Conservation (phyloP, 139 green algal species). For the Spirogloea muscicola region DNA sequence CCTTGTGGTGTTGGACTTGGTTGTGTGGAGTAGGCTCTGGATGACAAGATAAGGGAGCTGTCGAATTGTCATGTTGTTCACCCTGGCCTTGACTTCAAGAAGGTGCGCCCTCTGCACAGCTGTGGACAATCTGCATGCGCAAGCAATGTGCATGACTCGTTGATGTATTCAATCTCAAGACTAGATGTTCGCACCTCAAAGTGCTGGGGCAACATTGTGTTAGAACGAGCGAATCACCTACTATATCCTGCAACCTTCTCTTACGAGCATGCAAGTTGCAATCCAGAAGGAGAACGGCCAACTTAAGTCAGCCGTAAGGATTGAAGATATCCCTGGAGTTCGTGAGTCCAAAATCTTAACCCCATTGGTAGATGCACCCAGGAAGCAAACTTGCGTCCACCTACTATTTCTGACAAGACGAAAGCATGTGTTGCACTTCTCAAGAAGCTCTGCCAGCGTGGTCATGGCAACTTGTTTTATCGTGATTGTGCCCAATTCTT, state of each 20-base stretch:
- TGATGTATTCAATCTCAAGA: background rate
- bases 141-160: background rate
- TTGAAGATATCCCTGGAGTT: constrained; percentile 75
- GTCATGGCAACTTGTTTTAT: too few relatives aligned
- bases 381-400: background rate
- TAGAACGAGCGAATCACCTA: background rate
- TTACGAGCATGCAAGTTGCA: background rate
- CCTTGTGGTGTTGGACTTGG: too few relatives aligned
- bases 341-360: constrained; percentile 7
- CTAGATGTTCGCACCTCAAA: background rate
- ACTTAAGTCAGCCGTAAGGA: constrained; percentile 20
- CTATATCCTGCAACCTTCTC: background rate
- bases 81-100: constrained; percentile 36
- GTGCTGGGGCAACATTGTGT: background rate
- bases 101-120: background rate
- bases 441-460: too few relatives aligned
- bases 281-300: constrained; percentile 16
- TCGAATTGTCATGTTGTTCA: constrained; percentile 72
- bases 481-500: background rate
- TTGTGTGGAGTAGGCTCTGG: constrained; percentile 51
- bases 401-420: too few relatives aligned
- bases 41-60: constrained; percentile 60
- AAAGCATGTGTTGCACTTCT: too few relatives aligned
- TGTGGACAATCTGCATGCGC: background rate
- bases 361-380: background rate